Percentiles rank a stretch among this genome's conserved stretches.
Conservation (phyloP, 345 rosid genomes). For the Brassica napus region Da-Ae NC_063450.1:52660501-52661000, state of each 20-base stretch:
- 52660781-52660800: conserved; percentile 42
- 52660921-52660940: conserved; percentile 49
- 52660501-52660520: not conserved
- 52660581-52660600: conserved; percentile 55
- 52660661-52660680: conserved; percentile 37
- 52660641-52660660: conserved; percentile 56
- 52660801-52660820: conserved; percentile 34
- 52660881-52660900: conserved; percentile 41
- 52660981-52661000: conserved; percentile 53
- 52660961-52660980: conserved; percentile 45
- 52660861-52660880: conserved; percentile 49
- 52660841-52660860: not conserved
- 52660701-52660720: conserved; percentile 34
- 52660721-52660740: conserved; percentile 29
- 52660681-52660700: conserved; percentile 42
- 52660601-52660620: conserved; percentile 43
- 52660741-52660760: conserved; percentile 39
- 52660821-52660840: not conserved
- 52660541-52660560: not conserved
- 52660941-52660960: conserved; percentile 50
- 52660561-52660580: conserved; percentile 1
- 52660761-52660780: conserved; percentile 42
- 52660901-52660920: conserved; percentile 45
- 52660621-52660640: conserved; percentile 50
- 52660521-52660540: not conserved